Base-by-base conservation (phyloP, 495 filamentous ascomycete genomes). In the Penicillium nucicola region DNA sequence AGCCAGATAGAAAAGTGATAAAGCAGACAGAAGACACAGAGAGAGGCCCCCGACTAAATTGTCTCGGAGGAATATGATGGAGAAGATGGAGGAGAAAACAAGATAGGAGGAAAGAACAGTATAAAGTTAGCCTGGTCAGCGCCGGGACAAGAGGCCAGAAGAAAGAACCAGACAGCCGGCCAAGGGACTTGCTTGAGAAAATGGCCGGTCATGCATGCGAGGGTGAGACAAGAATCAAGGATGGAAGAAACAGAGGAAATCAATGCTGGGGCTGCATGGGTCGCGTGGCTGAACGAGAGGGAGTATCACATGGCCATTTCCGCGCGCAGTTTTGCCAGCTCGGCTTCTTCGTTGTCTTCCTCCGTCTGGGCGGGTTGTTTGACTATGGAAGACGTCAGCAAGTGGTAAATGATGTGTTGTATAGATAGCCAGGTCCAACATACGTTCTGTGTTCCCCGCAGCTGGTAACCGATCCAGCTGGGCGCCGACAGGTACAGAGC, bases 311-410 rank as follows among this genome's bases (percentile, higher is more conserved):
- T 96, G 48, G 92, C 91, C 93, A 98, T 98, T 72, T 97, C 93
- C 34, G 90, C 92, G 69, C 92, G 90, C 59, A 98, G 68, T 70
- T 93, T 96, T 66, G 84, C 82, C 62, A 99, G 77, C 73, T 99
- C 95, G 57, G 85, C 92, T 67, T 97, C 93, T 62, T 97, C 92
- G 82, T 97, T 92, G 65, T 96, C 92, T 67, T 87, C 83, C 53
- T 81, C 75, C 42, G 42, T 76, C 72, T 75, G 84, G 86, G 64
- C 52, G 52, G 51, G 58, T 56, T 63, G 46, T 39, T 52, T 54
- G 50, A 51, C 53, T 60, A 35, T 40, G 30, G 2, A 11, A 3
- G 31, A 23, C 5, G 30, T 61, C 50, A 60, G 48, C 31, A 42
- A 15, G 18, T 46, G 11, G 5, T 33, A 20, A 32, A 15, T 28